phyloP scores from a whole-genome alignment of 2,329 filamentous ascomycete genomes.

The Fusarium mundagurra region DNA sequence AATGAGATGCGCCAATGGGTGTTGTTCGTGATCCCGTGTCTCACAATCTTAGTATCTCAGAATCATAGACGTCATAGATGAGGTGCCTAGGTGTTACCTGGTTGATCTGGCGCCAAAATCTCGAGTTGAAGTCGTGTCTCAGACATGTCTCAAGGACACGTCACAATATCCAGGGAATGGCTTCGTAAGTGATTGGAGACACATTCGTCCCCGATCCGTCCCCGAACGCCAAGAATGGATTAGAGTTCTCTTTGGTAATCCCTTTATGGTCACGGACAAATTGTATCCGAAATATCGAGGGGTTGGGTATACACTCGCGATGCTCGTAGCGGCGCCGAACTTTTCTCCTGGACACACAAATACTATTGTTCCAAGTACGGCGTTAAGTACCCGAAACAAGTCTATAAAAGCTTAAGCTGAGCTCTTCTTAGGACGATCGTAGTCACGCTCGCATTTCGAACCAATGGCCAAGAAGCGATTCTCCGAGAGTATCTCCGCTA shows the following conservation, averaged over 20 bases:
- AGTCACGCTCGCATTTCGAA: neutral
- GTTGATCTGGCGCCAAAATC: too few relatives aligned
- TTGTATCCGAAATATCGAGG: neutral
- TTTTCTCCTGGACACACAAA: neutral
- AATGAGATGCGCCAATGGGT: neutral
- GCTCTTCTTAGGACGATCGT: neutral
- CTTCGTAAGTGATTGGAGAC: neutral
- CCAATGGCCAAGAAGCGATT: neutral
- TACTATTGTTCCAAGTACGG: neutral
- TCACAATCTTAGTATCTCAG: too few relatives aligned
- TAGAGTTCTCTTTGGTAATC: neutral
- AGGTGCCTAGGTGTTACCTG: rapidly evolving
- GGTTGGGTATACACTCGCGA: neutral
- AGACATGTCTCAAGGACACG: neutral
- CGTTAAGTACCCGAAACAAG: too few relatives aligned
- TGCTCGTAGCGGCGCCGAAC: neutral
- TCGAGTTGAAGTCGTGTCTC: neutral
- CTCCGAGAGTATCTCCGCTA: conserved; percentile 36
- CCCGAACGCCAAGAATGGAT: rapidly evolving
- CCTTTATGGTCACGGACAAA: neutral
- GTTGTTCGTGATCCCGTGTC: neutral
- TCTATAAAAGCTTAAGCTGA: neutral
- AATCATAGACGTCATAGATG: neutral
- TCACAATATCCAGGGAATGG: neutral
- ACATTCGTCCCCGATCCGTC: too few relatives aligned